phyloP scores from a whole-genome alignment of 768 basidiomycete genomes.

The Mycena albidolilacea region DNA sequence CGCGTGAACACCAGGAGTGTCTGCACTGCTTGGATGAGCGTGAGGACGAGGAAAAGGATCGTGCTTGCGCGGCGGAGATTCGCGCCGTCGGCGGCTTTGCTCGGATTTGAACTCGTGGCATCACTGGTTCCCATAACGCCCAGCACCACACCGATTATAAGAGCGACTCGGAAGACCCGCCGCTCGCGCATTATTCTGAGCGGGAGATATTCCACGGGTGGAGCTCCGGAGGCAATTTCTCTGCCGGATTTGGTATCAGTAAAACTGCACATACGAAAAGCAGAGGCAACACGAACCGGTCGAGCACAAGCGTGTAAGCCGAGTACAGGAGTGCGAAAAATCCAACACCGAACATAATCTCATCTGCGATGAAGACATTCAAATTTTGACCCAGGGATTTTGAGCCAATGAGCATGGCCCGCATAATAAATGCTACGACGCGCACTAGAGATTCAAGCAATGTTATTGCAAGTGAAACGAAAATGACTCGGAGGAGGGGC shows the following conservation, averaged over 20 bases:
- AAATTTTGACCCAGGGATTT: slow-evolving; percentile 50
- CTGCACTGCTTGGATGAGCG: slow-evolving; percentile 51
- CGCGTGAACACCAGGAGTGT: slow-evolving; percentile 4
- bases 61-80: slow-evolving; percentile 51
- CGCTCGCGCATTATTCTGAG: slow-evolving; percentile 49
- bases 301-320: slow-evolving; percentile 57
- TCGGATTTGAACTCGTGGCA: slow-evolving; percentile 35
- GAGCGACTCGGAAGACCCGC: slow-evolving; percentile 47
- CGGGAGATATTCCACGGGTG: slow-evolving; percentile 36
- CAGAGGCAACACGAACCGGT: slow-evolving; percentile 49
- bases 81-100: slow-evolving; percentile 33
- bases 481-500: slow-evolving; percentile 32
- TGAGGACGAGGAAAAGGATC: slow-evolving; percentile 55
- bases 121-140: slow-evolving; percentile 51
- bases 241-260: slow-evolving; percentile 27
- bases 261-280: background rate
- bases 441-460: slow-evolving; percentile 50
- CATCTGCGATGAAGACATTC: slow-evolving; percentile 52
- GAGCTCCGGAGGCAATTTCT: slow-evolving; percentile 38
- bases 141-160: slow-evolving; percentile 50
- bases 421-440: slow-evolving; percentile 55
- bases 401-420: slow-evolving; percentile 52
- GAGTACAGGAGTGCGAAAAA: slow-evolving; percentile 61
- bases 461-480: slow-evolving; percentile 7
- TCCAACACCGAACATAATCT: slow-evolving; percentile 58